A percentile compares a stretch with the other conserved stretches of the same genome.
Conservation (phyloP, 371 early-diverging fungal species). For the Phascolomyces articulosus region DNA sequence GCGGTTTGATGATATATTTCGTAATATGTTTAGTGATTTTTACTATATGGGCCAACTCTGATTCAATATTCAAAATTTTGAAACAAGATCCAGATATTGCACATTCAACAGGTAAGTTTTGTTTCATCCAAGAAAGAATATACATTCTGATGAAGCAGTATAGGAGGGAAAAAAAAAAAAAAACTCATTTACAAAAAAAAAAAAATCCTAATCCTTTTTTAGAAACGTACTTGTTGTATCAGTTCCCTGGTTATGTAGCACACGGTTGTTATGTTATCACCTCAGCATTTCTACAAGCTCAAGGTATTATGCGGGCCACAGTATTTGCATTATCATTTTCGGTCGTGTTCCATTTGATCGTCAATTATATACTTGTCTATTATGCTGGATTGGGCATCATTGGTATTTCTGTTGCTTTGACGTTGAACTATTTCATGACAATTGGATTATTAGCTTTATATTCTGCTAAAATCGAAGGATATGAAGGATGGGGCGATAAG, state of each 20-base stretch:
- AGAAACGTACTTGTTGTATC: neutral
- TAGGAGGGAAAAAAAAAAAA: too few species aligned
- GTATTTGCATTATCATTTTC: neutral
- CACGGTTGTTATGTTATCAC: neutral
- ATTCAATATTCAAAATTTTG: neutral
- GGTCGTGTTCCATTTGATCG: neutral
- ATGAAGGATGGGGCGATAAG: conserved; percentile 4
- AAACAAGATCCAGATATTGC: conserved; percentile 7
- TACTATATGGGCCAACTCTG: conserved; percentile 66
- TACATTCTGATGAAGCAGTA: neutral
- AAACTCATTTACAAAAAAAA: too few species aligned
- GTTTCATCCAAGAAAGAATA: neutral
- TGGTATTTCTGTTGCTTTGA: neutral
- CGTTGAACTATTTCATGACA: neutral
- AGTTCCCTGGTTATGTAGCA: neutral
- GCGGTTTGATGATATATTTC: conserved; percentile 71
- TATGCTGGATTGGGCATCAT: neutral
- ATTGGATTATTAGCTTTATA: neutral
- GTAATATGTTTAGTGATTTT: conserved; percentile 70
- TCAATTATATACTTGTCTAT: conserved; percentile 2
- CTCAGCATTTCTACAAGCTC: neutral
- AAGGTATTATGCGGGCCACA: neutral
- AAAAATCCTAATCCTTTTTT: neutral
- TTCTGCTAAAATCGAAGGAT: neutral
- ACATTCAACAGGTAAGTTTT: neutral